phyloP scores from a whole-genome alignment of 192 early-diverging fungal species.

The Linnemannia hyalina region DNA sequence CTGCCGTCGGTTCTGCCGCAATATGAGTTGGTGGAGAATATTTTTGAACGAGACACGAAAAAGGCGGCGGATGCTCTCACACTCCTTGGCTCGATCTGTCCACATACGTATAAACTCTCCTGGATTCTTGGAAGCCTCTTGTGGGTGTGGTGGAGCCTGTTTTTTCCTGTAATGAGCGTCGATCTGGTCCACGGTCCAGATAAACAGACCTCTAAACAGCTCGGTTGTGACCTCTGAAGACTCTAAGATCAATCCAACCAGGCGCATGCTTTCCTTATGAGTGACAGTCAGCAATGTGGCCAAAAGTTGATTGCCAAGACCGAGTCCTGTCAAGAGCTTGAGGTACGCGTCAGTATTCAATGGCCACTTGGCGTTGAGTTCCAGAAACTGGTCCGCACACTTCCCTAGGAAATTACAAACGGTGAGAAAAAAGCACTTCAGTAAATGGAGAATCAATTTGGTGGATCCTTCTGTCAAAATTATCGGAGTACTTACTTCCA shows the following conservation, averaged over 20 bases:
- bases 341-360: conserved; percentile 23
- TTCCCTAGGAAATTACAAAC: conserved; percentile 11
- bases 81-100: background rate
- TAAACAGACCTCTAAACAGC: conserved; percentile 8
- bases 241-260: background rate
- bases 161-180: background rate
- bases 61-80: background rate
- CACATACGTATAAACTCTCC: background rate
- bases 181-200: conserved; percentile 23
- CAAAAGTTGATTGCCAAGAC: conserved; percentile 10
- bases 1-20: background rate
- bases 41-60: conserved; percentile 1
- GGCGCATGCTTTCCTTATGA: conserved; percentile 8
- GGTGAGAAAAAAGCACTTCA: background rate
- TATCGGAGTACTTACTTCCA: conserved; percentile 5
- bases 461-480: too few species aligned
- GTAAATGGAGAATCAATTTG: background rate
- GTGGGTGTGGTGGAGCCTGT: background rate
- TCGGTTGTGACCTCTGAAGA: background rate
- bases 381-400: conserved; percentile 39
- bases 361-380: conserved; percentile 22
- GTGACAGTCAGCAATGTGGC: conserved; percentile 5
- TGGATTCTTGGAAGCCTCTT: background rate
- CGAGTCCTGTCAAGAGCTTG: background rate
- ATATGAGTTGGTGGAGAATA: conserved; percentile 8